Base-by-base conservation (phyloP, 495 filamentous ascomycete species). In the Xylaria intraflava region DNA sequence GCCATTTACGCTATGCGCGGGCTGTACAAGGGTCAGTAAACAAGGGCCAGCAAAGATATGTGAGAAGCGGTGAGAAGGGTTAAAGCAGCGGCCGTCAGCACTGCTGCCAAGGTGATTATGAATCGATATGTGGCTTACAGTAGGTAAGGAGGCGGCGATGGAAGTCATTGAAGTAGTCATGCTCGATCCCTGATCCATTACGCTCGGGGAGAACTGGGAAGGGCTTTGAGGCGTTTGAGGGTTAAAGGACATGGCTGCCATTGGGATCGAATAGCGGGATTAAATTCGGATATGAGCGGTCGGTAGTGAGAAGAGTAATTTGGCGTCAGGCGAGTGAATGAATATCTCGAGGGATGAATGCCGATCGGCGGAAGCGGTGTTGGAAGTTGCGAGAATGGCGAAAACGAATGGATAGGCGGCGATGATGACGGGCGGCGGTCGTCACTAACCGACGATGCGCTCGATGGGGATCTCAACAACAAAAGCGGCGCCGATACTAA, bases 211-310 rank as follows among this genome's bases (percentile, higher is more conserved):
- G 53, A 74, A 66, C 56, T 76, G 74, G 60, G 78, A 80, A 60
- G 78, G 78, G 57, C 78, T 81, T 66, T 81, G 75, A 55, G 78
- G 78, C n/a, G 78, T 81, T 57, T 79, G 76, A 35, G 78, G 78
- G 62, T 79, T 76, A 69, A 78, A 76, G 62, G 70, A 77, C 75
- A 78, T 78, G 65, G 66, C 73, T 65, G 62, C 62, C 55, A 67
- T 65, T 52, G 62, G 59, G 51, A 49, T 65, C 51, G 35, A 46
- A 53, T 49, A 62, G 44, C 49, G 50, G 49, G 6, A 19, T 16
- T 5, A 22, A 24, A 27, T 31, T 12, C 44, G 27, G 49, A 36
- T 35, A 30, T 31, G 53, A 62, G 20, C 35, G 14, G 36, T 49
- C 41, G 41, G 44, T 20, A 46, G 48, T 31, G 53, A 47, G 54